Evolutionary conservation across 2,329 filamentous ascomycete genomes (phyloP).

Genomic region (Parafenestella ontariensis): DNA sequence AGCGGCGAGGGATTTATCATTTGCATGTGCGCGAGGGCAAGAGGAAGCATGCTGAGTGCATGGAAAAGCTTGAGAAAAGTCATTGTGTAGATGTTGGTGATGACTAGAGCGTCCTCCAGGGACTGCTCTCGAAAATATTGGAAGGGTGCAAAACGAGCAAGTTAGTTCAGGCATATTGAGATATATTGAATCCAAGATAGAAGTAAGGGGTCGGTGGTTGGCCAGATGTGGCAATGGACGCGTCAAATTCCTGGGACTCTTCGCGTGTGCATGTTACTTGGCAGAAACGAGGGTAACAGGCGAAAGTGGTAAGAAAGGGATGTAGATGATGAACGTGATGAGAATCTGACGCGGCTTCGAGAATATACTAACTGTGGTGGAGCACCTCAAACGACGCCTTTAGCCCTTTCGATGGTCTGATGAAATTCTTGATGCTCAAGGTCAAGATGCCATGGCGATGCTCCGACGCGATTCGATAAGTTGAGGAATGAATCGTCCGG

Average conservation of each 20-base stretch:
- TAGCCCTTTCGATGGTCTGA: not conserved
- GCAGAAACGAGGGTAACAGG: not conserved
- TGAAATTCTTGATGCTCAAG: not conserved
- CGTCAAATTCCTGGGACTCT: slow-evolving; percentile 34
- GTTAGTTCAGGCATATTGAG: not conserved
- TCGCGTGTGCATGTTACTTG: not conserved
- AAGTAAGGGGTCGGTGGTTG: slow-evolving; percentile 28
- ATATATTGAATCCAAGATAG: slow-evolving; percentile 14
- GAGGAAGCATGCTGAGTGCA: slow-evolving; percentile 29
- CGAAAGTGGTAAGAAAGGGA: not conserved
- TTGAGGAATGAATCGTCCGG: slow-evolving; percentile 8
- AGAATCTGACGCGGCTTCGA: not conserved
- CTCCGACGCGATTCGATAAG: slow-evolving; percentile 1
- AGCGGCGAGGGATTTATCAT: slow-evolving; percentile 63
- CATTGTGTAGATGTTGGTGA: slow-evolving; percentile 21
- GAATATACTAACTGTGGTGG: not conserved
- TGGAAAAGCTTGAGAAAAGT: slow-evolving; percentile 26
- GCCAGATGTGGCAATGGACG: slow-evolving; percentile 22
- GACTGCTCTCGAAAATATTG: not conserved
- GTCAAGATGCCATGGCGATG: not conserved
- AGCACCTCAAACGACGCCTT: not conserved
- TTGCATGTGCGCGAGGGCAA: slow-evolving; percentile 58
- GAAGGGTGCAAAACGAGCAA: not conserved
- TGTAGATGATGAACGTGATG: not conserved
- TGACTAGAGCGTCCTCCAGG: slow-evolving; percentile 4